Conservation (phyloP, 805 yeast species). For the Torulaspora indica region DNA sequence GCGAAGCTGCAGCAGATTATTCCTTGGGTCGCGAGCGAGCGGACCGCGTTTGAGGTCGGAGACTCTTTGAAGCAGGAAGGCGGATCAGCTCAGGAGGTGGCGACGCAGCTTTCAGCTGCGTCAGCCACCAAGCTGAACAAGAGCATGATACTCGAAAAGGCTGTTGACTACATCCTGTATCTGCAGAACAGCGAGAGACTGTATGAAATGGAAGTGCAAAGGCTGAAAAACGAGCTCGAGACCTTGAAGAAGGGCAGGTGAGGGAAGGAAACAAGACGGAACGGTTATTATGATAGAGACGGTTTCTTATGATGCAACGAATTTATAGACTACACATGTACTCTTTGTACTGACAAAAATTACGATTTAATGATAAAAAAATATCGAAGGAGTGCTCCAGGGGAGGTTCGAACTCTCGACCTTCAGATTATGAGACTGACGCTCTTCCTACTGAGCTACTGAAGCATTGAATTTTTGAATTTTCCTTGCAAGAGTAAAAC, state of each 20-base stretch:
- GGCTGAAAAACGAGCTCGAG: constrained; percentile 34
- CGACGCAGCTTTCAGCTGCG: constrained; percentile 8
- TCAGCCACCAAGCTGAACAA: constrained; percentile 50
- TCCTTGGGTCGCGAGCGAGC: constrained; percentile 61
- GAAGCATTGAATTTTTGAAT: constrained; percentile 30
- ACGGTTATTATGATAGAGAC: constrained; percentile 11
- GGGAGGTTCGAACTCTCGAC: constrained; percentile 50
- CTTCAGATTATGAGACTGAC: constrained; percentile 51
- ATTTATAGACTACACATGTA: constrained; percentile 7
- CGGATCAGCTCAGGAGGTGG: constrained; percentile 3
- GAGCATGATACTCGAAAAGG: constrained; percentile 63
- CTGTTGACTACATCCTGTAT: constrained; percentile 54
- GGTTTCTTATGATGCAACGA: constrained; percentile 8
- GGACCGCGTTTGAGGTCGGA: constrained; percentile 52
- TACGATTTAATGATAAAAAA: constrained; percentile 2
- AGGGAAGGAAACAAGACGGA: not conserved
- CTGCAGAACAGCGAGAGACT: constrained; percentile 47
- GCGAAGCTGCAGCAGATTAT: constrained; percentile 62
- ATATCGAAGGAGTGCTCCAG: constrained; percentile 37
- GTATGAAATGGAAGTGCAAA: constrained; percentile 32
- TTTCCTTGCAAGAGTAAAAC: not conserved
- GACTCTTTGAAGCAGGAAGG: constrained; percentile 14
- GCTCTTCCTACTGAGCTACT: constrained; percentile 51
- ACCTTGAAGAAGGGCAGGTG: constrained; percentile 5
- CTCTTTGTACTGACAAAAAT: constrained; percentile 2